phyloP scores from a whole-genome alignment of 1,139 yeast genomes.

The Kazachstania sp. region DNA sequence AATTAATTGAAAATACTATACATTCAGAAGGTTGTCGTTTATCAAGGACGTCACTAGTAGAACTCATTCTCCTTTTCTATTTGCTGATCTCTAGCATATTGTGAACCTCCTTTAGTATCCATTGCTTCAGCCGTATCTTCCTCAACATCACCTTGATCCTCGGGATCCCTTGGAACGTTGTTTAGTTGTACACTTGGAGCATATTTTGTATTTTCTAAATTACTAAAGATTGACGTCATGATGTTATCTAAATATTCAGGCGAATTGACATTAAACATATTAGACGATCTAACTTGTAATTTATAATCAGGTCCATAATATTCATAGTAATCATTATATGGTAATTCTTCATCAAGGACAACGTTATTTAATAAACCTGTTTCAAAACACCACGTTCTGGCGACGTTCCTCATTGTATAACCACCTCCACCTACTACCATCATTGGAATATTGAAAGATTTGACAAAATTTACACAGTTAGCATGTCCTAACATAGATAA shows the following conservation, averaged over 20 bases:
- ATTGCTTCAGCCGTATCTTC: conserved; percentile 66
- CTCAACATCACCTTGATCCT: conserved; percentile 74
- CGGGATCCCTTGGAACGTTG: conserved; percentile 79
- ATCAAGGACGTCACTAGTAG: conserved; percentile 28
- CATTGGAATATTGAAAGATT: conserved; percentile 79
- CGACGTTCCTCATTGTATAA: conserved; percentile 93
- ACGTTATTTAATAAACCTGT: conserved; percentile 82
- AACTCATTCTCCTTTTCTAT: conserved; percentile 61
- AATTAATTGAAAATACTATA: too few species aligned
- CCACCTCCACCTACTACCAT: conserved; percentile 98
- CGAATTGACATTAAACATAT: conserved; percentile 93
- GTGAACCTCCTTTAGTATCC: conserved; percentile 89
- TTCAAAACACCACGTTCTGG: conserved; percentile 93
- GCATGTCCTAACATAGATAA: conserved; percentile 92
- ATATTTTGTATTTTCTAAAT: conserved; percentile 79
- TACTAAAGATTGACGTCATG: conserved; percentile 64
- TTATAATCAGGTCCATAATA: conserved; percentile 95
- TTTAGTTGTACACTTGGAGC: conserved; percentile 96
- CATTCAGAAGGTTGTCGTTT: too few species aligned
- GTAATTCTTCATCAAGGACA: conserved; percentile 70
- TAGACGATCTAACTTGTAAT: conserved; percentile 86
- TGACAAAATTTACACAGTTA: conserved; percentile 84
- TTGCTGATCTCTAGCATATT: conserved; percentile 67
- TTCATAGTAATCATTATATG: conserved; percentile 93
- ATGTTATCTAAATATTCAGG: conserved; percentile 88